Percentiles rank a stretch among this genome's conserved stretches.
phyloP scores from a whole-genome alignment of 1,284 basidiomycete genomes.

The Termitomyces sp. region DNA sequence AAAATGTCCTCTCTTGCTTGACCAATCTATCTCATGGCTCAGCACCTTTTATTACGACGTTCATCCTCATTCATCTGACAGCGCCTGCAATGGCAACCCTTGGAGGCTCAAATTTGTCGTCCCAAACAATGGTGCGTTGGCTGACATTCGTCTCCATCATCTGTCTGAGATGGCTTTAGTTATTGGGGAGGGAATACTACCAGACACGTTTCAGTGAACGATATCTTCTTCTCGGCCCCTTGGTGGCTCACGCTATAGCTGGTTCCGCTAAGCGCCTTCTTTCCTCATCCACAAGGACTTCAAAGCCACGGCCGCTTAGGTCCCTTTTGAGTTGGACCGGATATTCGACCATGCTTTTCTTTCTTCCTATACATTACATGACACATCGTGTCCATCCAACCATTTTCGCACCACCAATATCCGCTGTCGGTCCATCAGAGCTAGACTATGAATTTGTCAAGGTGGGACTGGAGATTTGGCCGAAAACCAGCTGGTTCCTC shows the following conservation, averaged over 20 bases:
- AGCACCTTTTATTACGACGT: constrained; percentile 59
- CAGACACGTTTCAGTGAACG: constrained; percentile 62
- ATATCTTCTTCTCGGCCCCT: constrained; percentile 56
- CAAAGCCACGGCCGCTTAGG: constrained; percentile 34
- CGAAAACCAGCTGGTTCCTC: constrained; percentile 51
- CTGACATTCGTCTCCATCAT: background rate
- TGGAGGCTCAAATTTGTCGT: constrained; percentile 61
- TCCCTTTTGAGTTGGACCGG: constrained; percentile 52
- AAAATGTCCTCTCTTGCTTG: constrained; percentile 25
- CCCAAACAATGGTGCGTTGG: constrained; percentile 60
- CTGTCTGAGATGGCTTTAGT: constrained; percentile 32
- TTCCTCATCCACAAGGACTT: constrained; percentile 28
- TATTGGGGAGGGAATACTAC: constrained; percentile 75
- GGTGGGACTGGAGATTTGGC: constrained; percentile 55
- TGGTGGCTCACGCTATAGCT: constrained; percentile 53
- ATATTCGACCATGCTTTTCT: constrained; percentile 45
- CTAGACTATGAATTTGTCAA: constrained; percentile 76
- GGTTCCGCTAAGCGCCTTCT: constrained; percentile 54
- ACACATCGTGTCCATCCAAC: constrained; percentile 56
- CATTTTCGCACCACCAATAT: constrained; percentile 40
- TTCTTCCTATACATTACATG: constrained; percentile 60
- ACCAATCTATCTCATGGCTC: constrained; percentile 49
- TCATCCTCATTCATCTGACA: constrained; percentile 62
- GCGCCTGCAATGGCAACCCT: constrained; percentile 63
- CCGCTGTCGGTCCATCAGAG: constrained; percentile 60